phyloP scores from a whole-genome alignment of 2,329 filamentous ascomycete species.

The Alternaria postmessia region DNA sequence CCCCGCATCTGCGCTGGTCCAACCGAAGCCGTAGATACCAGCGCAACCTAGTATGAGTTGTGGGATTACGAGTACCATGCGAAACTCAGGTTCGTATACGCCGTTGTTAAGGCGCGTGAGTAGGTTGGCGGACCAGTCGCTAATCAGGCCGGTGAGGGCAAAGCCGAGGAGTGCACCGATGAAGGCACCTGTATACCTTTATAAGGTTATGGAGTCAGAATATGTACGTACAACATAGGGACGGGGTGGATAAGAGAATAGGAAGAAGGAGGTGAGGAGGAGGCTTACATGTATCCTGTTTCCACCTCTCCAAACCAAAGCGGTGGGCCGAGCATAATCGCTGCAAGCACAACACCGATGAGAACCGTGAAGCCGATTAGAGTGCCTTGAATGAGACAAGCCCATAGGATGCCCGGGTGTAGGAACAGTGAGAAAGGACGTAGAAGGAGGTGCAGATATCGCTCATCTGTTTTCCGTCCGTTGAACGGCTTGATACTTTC shows the following conservation, averaged over 20 bases:
- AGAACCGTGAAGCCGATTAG: slow-evolving; percentile 97
- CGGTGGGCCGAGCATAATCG: slow-evolving; percentile 81
- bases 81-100: slow-evolving; percentile 90
- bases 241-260: not conserved
- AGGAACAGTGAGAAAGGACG: slow-evolving; percentile 58
- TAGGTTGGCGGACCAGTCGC: slow-evolving; percentile 74
- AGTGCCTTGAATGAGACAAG: slow-evolving; percentile 81
- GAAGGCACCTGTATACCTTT: slow-evolving; percentile 71
- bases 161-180: slow-evolving; percentile 83
- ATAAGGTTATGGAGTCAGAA: not conserved
- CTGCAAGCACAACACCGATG: slow-evolving; percentile 81
- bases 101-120: slow-evolving; percentile 80
- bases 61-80: slow-evolving; percentile 81
- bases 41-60: slow-evolving; percentile 80
- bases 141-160: slow-evolving; percentile 73
- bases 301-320: slow-evolving; percentile 84
- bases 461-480: slow-evolving; percentile 81
- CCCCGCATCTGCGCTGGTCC: slow-evolving; percentile 68
- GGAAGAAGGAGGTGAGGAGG: not conserved
- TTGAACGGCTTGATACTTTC: slow-evolving; percentile 75
- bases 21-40: slow-evolving; percentile 85
- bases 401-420: slow-evolving; percentile 33
- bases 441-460: slow-evolving; percentile 69
- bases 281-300: slow-evolving; percentile 72
- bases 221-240: not conserved